Conservation (phyloP, 176 grass and related monocot species). For the Tuctoria greenei region DNA sequence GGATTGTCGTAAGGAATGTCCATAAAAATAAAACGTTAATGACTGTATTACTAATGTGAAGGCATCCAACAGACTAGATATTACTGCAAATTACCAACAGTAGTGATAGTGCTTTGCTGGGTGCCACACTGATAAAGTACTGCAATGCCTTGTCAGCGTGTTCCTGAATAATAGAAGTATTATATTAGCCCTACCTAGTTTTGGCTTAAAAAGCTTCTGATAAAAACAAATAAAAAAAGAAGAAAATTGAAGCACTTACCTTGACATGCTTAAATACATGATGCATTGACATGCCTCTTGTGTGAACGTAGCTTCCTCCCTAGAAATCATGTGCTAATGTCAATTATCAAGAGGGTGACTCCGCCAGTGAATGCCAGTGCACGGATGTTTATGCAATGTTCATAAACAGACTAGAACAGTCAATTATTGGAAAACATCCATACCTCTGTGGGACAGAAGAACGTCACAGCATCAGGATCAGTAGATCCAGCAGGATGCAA, state of each 20-base stretch:
- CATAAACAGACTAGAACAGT: conserved; percentile 13
- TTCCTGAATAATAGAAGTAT: conserved; percentile 63
- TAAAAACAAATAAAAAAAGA: conserved; percentile 1
- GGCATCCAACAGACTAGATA: not conserved
- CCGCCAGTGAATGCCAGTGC: too few relatives aligned
- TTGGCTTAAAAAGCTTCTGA: conserved; percentile 1
- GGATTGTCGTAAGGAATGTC: not conserved
- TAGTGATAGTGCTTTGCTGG: conserved; percentile 64
- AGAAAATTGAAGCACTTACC: conserved; percentile 45
- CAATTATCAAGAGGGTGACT: not conserved
- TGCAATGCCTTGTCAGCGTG: conserved; percentile 88
- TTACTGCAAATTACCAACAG: conserved; percentile 60
- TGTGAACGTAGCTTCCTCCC: conserved; percentile 86
- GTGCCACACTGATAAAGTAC: conserved; percentile 78
- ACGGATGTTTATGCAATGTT: conserved; percentile 6
- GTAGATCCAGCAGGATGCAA: conserved; percentile 88
- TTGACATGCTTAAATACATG: conserved; percentile 86
- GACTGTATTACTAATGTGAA: not conserved
- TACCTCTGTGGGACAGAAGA: conserved; percentile 95
- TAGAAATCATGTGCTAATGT: conserved; percentile 38
- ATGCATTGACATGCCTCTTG: conserved; percentile 77
- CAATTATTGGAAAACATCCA: conserved; percentile 26
- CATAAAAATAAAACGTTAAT: not conserved
- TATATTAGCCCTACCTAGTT: conserved; percentile 9
- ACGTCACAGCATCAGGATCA: conserved; percentile 80